Evolutionary conservation across 305 asterid genomes (phyloP).

Genomic region (Coffea humblotiana): DNA sequence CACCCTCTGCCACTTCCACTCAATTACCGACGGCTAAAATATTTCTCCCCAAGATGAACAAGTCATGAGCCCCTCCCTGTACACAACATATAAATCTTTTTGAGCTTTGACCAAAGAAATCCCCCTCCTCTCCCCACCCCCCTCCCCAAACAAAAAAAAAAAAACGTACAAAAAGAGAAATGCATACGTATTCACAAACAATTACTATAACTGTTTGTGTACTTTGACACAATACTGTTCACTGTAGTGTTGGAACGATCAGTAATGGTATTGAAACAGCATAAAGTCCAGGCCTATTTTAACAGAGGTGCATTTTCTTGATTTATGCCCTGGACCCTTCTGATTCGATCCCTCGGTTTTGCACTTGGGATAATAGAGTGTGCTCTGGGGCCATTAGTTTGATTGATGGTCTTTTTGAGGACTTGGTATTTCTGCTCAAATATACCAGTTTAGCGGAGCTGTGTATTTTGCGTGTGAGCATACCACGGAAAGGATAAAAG

Average conservation of each 20-base stretch:
- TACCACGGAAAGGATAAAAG: conserved; percentile 21
- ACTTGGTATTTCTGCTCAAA: neutral
- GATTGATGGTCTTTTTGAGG: conserved; percentile 14
- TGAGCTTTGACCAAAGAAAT: neutral
- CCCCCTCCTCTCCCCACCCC: too few species aligned
- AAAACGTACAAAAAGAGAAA: neutral
- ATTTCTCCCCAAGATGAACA: neutral
- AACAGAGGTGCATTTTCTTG: conserved; percentile 1
- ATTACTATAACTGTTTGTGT: neutral
- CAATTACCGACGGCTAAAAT: conserved; percentile 15
- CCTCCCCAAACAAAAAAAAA: neutral
- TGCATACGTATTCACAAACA: neutral
- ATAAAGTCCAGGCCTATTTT: conserved; percentile 10
- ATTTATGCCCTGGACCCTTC: neutral
- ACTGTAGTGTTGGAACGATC: neutral
- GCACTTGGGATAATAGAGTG: conserved; percentile 16
- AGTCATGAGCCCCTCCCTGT: neutral
- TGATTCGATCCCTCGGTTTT: neutral
- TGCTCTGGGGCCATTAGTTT: neutral
- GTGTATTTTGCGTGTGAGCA: neutral
- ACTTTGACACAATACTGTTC: conserved; percentile 4
- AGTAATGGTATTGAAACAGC: neutral
- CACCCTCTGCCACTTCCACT: conserved; percentile 13
- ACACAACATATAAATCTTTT: neutral
- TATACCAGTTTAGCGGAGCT: neutral